Evolutionary conservation across 2,329 filamentous ascomycete species (phyloP).

Genomic region (Achaetomium macrosporum): DNA sequence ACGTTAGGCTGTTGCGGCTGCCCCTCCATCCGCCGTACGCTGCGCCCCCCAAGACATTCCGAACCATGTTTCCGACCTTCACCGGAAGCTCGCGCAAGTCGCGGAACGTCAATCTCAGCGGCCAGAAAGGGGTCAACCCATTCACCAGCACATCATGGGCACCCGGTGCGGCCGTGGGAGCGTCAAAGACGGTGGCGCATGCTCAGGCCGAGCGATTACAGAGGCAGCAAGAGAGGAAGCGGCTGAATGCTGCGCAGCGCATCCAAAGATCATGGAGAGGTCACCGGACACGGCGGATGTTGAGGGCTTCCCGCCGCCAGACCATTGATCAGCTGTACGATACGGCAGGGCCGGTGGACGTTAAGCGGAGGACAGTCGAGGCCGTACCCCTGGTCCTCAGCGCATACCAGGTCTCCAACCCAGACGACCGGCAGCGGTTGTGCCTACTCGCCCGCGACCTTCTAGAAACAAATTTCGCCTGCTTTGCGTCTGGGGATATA

Average conservation of each 20-base stretch:
- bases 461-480: constrained; percentile 30
- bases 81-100: constrained; percentile 79
- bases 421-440: constrained; percentile 46
- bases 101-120: constrained; percentile 90
- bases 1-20: background rate
- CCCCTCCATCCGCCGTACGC: background rate
- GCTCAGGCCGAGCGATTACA: constrained; percentile 80
- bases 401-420: constrained; percentile 40
- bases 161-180: constrained; percentile 51
- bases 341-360: constrained; percentile 30
- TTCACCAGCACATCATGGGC: constrained; percentile 62
- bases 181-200: constrained; percentile 72
- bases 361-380: constrained; percentile 32
- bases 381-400: constrained; percentile 45
- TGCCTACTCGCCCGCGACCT: constrained; percentile 42
- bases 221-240: constrained; percentile 74
- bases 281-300: constrained; percentile 53
- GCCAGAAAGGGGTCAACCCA: constrained; percentile 67
- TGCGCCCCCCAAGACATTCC: constrained; percentile 2
- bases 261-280: constrained; percentile 84
- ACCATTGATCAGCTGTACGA: constrained; percentile 58
- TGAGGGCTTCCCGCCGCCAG: constrained; percentile 52
- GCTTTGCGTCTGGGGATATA: constrained; percentile 31
- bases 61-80: constrained; percentile 82
- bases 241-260: constrained; percentile 63